Conservation (phyloP, 2,329 filamentous ascomycete genomes). For the Fusarium nisikadoi region DNA sequence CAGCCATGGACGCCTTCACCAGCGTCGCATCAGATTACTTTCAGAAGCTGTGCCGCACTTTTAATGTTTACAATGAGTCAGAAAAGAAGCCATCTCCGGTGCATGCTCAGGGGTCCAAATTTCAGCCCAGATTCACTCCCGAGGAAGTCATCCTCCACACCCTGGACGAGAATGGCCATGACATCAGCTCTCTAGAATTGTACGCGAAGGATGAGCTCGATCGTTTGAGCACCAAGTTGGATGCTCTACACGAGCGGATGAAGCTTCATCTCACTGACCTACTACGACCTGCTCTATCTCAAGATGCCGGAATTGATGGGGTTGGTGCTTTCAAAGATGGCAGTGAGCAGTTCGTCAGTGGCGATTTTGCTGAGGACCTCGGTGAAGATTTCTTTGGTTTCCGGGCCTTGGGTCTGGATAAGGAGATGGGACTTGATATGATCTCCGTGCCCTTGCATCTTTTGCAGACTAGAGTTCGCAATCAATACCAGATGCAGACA, state of each 20-base stretch:
- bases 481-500: constrained; percentile 81
- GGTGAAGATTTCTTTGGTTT: constrained; percentile 99
- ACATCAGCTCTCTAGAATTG: constrained; percentile 81
- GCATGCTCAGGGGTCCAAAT: constrained; percentile 54
- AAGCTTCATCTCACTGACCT: constrained; percentile 93
- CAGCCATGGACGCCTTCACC: constrained; percentile 88
- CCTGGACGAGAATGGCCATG: constrained; percentile 83
- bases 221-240: constrained; percentile 80
- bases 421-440: constrained; percentile 87
- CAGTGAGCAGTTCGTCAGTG: constrained; percentile 95
- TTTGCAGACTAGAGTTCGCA: constrained; percentile 89
- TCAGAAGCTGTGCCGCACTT: constrained; percentile 79
- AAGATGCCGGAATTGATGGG: constrained; percentile 81
- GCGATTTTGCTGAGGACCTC: constrained; percentile 97
- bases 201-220: constrained; percentile 97
- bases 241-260: constrained; percentile 92
- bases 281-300: constrained; percentile 83
- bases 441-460: constrained; percentile 94
- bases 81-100: constrained; percentile 73
- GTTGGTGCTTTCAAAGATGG: constrained; percentile 94
- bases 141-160: constrained; percentile 92
- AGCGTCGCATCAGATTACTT: constrained; percentile 93
- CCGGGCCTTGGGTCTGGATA: constrained; percentile 91
- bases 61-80: constrained; percentile 84
- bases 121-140: constrained; percentile 76